A percentile compares a stretch with the other conserved stretches of the same genome.
These are phyloP conservation scores for Nicotiana knightiana DNA, from an alignment of 257 asterid genomes.

Conservation along the genomic window DNA sequence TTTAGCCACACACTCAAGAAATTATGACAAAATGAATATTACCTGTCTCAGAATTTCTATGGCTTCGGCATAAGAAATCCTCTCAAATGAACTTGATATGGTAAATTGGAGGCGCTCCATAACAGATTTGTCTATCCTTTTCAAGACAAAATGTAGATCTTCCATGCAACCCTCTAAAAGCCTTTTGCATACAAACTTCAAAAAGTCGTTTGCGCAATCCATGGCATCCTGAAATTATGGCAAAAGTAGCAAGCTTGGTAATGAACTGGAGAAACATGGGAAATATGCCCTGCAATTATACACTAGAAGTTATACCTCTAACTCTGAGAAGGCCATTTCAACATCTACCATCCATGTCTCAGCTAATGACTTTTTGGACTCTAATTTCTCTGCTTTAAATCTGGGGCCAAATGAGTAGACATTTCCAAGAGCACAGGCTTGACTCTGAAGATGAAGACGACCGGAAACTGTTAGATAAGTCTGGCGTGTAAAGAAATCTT, in stretches of 20 bases:
- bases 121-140: constrained; percentile 52
- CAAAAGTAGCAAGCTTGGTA: not conserved
- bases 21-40: not conserved
- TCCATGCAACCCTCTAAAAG: constrained; percentile 49
- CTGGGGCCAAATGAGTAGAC: constrained; percentile 86
- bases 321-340: constrained; percentile 72
- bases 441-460: constrained; percentile 80
- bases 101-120: constrained; percentile 47
- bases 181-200: constrained; percentile 69
- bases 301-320: constrained; percentile 36
- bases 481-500: constrained; percentile 54
- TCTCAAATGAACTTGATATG: constrained; percentile 32
- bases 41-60: constrained; percentile 62
- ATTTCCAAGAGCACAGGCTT: constrained; percentile 78
- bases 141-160: constrained; percentile 54
- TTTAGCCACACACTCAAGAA: not conserved
- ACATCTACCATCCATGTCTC: constrained; percentile 88
- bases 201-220: constrained; percentile 64
- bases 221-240: constrained; percentile 56
- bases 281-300: not conserved
- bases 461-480: constrained; percentile 56
- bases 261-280: not conserved
- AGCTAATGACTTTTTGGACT: constrained; percentile 49
- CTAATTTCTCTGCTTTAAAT: constrained; percentile 40
- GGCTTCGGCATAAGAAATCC: constrained; percentile 65